These are phyloP conservation scores for Orbilia ellipsospora DNA, from an alignment of 2,329 filamentous ascomycete species.

Conservation along the genomic window DNA sequence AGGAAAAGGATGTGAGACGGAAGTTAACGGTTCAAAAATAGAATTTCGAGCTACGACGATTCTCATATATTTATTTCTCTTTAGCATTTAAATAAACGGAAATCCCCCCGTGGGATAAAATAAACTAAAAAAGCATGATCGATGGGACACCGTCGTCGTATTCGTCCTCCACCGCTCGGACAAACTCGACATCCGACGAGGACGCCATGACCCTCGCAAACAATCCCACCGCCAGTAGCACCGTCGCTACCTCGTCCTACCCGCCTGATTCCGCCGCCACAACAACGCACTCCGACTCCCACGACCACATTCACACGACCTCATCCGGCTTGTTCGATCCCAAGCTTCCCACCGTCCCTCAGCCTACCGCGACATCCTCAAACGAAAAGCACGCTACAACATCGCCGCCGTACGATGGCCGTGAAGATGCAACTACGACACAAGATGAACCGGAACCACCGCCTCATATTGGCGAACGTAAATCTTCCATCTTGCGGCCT, in stretches of 20 bases:
- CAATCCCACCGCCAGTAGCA: constrained; percentile 16
- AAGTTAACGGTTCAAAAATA: no score
- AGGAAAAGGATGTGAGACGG: constrained; percentile 7
- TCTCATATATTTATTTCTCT: no score
- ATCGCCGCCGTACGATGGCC: neutral
- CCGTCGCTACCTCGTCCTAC: neutral
- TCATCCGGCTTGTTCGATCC: neutral
- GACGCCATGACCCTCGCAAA: constrained; percentile 46
- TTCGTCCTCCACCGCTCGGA: constrained; percentile 25
- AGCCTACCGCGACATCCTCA: constrained; percentile 10
- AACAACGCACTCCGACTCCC: constrained; percentile 36
- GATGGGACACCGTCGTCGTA: constrained; percentile 9
- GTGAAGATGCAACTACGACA: neutral
- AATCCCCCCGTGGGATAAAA: neutral
- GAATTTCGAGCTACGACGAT: neutral
- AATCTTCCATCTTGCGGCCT: constrained; percentile 36
- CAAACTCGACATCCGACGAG: constrained; percentile 49
- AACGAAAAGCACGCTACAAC: constrained; percentile 14
- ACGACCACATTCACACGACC: constrained; percentile 9
- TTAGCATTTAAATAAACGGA: neutral
- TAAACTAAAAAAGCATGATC: no score
- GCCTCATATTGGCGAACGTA: constrained; percentile 14
- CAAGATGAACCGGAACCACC: constrained; percentile 25
- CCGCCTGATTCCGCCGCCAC: constrained; percentile 44
- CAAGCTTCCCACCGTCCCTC: neutral